Evolutionary conservation across 1,284 basidiomycete species (phyloP).

Genomic region (Termitomyces sp.): DNA sequence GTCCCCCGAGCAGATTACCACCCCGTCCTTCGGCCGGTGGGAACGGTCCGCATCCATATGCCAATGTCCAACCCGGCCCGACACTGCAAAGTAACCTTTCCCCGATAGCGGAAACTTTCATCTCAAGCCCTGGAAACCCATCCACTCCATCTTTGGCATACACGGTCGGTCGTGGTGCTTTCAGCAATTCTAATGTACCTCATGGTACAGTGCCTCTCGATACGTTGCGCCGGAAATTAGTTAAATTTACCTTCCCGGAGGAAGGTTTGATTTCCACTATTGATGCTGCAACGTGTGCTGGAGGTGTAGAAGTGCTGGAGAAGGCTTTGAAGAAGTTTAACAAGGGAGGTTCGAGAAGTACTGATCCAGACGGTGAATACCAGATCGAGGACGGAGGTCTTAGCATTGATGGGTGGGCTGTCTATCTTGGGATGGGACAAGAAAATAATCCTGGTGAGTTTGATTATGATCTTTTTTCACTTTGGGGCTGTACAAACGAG

Average conservation of each 20-base stretch:
- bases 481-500: constrained; percentile 9
- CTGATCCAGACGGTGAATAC: constrained; percentile 47
- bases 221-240: constrained; percentile 73
- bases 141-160: constrained; percentile 48
- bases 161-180: constrained; percentile 53
- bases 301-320: constrained; percentile 81
- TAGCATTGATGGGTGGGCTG: constrained; percentile 84
- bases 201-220: constrained; percentile 57
- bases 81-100: constrained; percentile 45
- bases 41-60: constrained; percentile 47
- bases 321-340: constrained; percentile 85
- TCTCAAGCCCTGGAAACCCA: constrained; percentile 36
- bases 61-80: constrained; percentile 39
- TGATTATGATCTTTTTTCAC: background rate
- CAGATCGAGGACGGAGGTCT: constrained; percentile 63
- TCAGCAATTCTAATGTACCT: constrained; percentile 41
- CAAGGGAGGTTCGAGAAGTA: constrained; percentile 52
- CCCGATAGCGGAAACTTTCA: constrained; percentile 65
- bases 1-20: constrained; percentile 33
- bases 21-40: constrained; percentile 29
- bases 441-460: constrained; percentile 53
- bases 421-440: constrained; percentile 61
- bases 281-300: constrained; percentile 72
- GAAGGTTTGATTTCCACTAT: constrained; percentile 73
- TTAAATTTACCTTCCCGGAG: constrained; percentile 83